phyloP scores from a whole-genome alignment of 2,329 filamentous ascomycete genomes.

The Teratosphaeria epicoccoides region DNA sequence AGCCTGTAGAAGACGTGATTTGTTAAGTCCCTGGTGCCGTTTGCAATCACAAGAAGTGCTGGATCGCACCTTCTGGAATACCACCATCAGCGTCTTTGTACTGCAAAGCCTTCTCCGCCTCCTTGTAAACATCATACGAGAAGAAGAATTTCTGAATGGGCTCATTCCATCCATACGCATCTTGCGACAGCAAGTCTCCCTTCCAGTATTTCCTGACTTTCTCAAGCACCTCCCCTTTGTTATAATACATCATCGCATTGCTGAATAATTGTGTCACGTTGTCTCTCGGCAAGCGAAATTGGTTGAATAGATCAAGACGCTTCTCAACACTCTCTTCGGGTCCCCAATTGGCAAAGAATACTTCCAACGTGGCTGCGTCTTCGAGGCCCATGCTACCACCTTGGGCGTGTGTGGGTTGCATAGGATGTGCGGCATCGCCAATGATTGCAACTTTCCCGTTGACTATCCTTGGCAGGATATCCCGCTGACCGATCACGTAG shows the following conservation, averaged over 20 bases:
- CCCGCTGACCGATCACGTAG: neutral
- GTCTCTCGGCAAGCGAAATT: neutral
- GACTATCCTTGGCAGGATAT: conserved; percentile 4
- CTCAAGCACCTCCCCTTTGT: conserved; percentile 3
- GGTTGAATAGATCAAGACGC: conserved; percentile 2
- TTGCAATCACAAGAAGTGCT: conserved; percentile 1
- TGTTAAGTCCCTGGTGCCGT: too few species aligned
- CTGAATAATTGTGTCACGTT: conserved; percentile 1
- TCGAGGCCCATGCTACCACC: neutral
- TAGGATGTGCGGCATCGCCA: neutral
- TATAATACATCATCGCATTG: conserved; percentile 28
- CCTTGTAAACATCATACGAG: neutral
- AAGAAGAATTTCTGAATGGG: conserved; percentile 1
- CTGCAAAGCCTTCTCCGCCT: conserved; percentile 2
- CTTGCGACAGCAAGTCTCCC: neutral
- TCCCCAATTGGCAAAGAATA: neutral
- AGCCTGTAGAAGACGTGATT: too few species aligned
- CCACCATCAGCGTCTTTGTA: neutral
- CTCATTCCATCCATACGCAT: neutral
- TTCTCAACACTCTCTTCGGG: conserved; percentile 2
- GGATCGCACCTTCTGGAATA: neutral
- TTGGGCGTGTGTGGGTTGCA: conserved; percentile 1
- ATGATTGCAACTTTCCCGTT: conserved; percentile 12
- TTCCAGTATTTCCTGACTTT: neutral
- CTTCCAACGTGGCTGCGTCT: neutral